These are phyloP conservation scores for Chlorophyllum brunneum DNA, from an alignment of 768 basidiomycete species.

Conservation along the genomic window DNA sequence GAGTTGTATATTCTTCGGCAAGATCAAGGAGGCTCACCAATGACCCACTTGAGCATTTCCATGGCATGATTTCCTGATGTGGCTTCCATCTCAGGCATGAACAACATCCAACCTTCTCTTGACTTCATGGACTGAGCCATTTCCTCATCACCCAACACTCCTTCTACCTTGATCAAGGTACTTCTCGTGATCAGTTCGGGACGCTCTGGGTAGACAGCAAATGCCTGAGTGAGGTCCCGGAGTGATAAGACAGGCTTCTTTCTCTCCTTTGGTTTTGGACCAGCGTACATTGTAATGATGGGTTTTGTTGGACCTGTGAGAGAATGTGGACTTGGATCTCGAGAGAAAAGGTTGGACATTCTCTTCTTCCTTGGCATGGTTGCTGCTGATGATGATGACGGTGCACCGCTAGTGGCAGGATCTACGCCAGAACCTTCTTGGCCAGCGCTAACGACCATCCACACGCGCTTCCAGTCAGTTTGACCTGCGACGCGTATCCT, in stretches of 20 bases:
- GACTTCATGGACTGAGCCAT: slow-evolving; percentile 58
- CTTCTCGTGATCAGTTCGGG: slow-evolving; percentile 86
- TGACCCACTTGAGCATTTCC: slow-evolving; percentile 90
- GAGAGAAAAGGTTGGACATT: slow-evolving; percentile 66
- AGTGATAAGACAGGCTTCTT: slow-evolving; percentile 72
- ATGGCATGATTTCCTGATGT: slow-evolving; percentile 52
- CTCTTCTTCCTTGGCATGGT: slow-evolving; percentile 45
- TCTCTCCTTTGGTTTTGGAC: slow-evolving; percentile 69
- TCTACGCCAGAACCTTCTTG: slow-evolving; percentile 25
- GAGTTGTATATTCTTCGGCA: neutral
- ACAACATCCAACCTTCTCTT: slow-evolving; percentile 79
- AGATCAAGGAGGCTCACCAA: slow-evolving; percentile 49
- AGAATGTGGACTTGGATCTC: slow-evolving; percentile 29
- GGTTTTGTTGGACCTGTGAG: slow-evolving; percentile 28
- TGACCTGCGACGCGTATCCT: slow-evolving; percentile 92
- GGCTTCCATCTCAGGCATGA: slow-evolving; percentile 84
- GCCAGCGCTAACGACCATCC: slow-evolving; percentile 69
- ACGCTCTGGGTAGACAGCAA: slow-evolving; percentile 95
- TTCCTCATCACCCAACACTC: slow-evolving; percentile 75
- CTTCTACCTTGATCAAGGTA: slow-evolving; percentile 91
- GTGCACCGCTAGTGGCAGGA: neutral
- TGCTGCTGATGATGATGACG: too few species aligned
- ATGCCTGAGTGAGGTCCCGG: slow-evolving; percentile 72
- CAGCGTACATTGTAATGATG: slow-evolving; percentile 54
- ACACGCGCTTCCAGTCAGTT: slow-evolving; percentile 92